Percentiles rank a stretch among this genome's conserved stretches.
Conservation (phyloP, 805 yeast species). For the Lachancea fermentati region DNA sequence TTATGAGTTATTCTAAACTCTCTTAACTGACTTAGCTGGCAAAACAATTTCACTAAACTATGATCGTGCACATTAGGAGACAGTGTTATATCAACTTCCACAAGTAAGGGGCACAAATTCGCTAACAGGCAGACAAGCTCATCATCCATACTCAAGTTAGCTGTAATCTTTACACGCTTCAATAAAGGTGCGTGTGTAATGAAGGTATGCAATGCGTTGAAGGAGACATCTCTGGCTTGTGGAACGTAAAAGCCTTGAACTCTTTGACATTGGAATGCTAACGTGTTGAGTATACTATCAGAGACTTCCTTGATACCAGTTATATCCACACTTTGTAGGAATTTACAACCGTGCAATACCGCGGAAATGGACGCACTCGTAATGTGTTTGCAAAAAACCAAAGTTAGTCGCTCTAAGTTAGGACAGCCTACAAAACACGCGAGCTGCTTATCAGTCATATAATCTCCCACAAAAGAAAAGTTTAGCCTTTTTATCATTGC, state of each 20-base stretch:
- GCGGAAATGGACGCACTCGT: slow-evolving; percentile 55
- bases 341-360: slow-evolving; percentile 58
- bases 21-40: slow-evolving; percentile 62
- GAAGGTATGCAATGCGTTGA: slow-evolving; percentile 53
- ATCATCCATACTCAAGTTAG: slow-evolving; percentile 62
- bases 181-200: slow-evolving; percentile 63
- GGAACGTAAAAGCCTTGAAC: slow-evolving; percentile 90
- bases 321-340: slow-evolving; percentile 79
- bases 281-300: slow-evolving; percentile 64
- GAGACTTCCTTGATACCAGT: slow-evolving; percentile 65
- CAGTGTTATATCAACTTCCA: slow-evolving; percentile 84
- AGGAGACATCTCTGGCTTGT: slow-evolving; percentile 67
- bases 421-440: slow-evolving; percentile 58
- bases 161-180: slow-evolving; percentile 77
- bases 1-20: slow-evolving; percentile 81
- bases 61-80: slow-evolving; percentile 68
- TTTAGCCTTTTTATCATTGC: slow-evolving; percentile 72
- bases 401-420: slow-evolving; percentile 77
- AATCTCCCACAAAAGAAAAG: slow-evolving; percentile 63
- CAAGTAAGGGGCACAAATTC: slow-evolving; percentile 68
- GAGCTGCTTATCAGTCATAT: slow-evolving; percentile 61
- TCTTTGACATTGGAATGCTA: slow-evolving; percentile 66
- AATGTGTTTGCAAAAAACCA: slow-evolving; percentile 71
- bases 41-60: slow-evolving; percentile 52
- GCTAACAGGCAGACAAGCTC: slow-evolving; percentile 54